phyloP scores from a whole-genome alignment of 1,284 basidiomycete genomes.

The Heterobasidion irregulare region DNA sequence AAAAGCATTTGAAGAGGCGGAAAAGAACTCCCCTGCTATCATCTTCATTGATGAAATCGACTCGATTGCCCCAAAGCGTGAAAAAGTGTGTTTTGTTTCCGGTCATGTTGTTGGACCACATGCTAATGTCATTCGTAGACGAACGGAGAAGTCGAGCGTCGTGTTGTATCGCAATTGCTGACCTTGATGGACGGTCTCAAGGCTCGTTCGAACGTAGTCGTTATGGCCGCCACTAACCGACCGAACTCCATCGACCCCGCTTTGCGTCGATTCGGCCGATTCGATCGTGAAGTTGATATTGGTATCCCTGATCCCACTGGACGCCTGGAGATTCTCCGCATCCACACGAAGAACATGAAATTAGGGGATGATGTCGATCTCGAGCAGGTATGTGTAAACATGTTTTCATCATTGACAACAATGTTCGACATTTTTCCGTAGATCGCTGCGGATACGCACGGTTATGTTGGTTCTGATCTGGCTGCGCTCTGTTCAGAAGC shows the following conservation, averaged over 20 bases:
- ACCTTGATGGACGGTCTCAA: slow-evolving; percentile 99
- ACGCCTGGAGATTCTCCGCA: slow-evolving; percentile 95
- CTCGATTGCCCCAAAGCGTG: slow-evolving; percentile 98
- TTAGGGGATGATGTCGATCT: slow-evolving; percentile 96
- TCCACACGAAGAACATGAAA: slow-evolving; percentile 99
- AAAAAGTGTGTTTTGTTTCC: slow-evolving; percentile 58
- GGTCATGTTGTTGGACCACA: background rate
- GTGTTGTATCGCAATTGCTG: slow-evolving; percentile 95
- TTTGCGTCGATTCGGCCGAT: slow-evolving; percentile 95
- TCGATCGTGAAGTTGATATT: slow-evolving; percentile 99
- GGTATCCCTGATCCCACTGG: slow-evolving; percentile 98
- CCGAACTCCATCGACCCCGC: slow-evolving; percentile 99
- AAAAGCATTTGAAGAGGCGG: slow-evolving; percentile 98
- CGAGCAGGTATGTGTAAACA: slow-evolving; percentile 67
- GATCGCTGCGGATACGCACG: slow-evolving; percentile 98
- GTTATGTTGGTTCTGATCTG: slow-evolving; percentile 97
- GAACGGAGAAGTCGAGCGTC: slow-evolving; percentile 98
- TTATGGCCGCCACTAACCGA: slow-evolving; percentile 98
- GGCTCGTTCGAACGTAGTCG: slow-evolving; percentile 97
- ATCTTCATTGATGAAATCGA: slow-evolving; percentile 99
- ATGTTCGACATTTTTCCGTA: slow-evolving; percentile 20
- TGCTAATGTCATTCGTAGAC: slow-evolving; percentile 45
- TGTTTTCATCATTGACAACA: background rate
- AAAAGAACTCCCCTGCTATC: slow-evolving; percentile 99
- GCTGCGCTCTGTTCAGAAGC: slow-evolving; percentile 96